Percentiles rank a stretch among this genome's conserved stretches.
These are phyloP conservation scores for Pythium biforme DNA, from an alignment of 352 stramenopile genomes.

Conservation along the genomic window DNA sequence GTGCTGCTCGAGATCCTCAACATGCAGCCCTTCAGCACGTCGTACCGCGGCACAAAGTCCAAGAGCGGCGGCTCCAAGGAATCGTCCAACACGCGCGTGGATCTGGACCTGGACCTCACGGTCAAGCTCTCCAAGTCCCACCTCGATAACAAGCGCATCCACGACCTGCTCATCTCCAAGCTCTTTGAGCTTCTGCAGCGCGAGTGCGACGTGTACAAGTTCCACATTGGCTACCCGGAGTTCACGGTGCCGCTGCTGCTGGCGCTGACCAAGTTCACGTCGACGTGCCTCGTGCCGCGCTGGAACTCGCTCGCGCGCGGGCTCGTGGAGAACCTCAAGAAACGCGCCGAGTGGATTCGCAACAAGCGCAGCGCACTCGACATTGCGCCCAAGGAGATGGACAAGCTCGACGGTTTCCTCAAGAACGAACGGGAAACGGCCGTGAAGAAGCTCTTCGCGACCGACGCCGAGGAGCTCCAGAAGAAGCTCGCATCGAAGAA, in stretches of 20 bases:
- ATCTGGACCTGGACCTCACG: slow-evolving; percentile 77
- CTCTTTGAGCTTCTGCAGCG: slow-evolving; percentile 94
- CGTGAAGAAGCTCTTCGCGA: slow-evolving; percentile 84
- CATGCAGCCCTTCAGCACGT: slow-evolving; percentile 87
- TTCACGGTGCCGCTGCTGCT: slow-evolving; percentile 89
- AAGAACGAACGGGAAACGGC: slow-evolving; percentile 74
- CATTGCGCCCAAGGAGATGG: slow-evolving; percentile 82
- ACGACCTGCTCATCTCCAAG: slow-evolving; percentile 90
- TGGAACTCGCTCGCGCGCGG: slow-evolving; percentile 76
- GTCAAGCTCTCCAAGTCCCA: slow-evolving; percentile 93
- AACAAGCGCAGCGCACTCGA: slow-evolving; percentile 90
- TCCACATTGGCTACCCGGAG: slow-evolving; percentile 95
- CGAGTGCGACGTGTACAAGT: slow-evolving; percentile 95
- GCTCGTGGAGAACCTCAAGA: slow-evolving; percentile 68
- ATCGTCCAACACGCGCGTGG: slow-evolving; percentile 34
- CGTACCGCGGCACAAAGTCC: slow-evolving; percentile 62
- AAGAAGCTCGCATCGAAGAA: slow-evolving; percentile 58
- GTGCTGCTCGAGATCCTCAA: slow-evolving; percentile 94
- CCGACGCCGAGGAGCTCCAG: slow-evolving; percentile 59
- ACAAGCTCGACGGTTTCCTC: slow-evolving; percentile 86
- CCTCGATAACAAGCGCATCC: slow-evolving; percentile 81
- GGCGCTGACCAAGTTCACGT: slow-evolving; percentile 89
- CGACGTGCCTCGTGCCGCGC: slow-evolving; percentile 67
- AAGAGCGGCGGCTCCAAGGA: slow-evolving; percentile 30
- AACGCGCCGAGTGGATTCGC: slow-evolving; percentile 79